Evolutionary conservation across 176 grass and related monocot genomes (phyloP), one percentile per base, ranked within the genome.

Genomic region (Puya raimondii): DNA sequence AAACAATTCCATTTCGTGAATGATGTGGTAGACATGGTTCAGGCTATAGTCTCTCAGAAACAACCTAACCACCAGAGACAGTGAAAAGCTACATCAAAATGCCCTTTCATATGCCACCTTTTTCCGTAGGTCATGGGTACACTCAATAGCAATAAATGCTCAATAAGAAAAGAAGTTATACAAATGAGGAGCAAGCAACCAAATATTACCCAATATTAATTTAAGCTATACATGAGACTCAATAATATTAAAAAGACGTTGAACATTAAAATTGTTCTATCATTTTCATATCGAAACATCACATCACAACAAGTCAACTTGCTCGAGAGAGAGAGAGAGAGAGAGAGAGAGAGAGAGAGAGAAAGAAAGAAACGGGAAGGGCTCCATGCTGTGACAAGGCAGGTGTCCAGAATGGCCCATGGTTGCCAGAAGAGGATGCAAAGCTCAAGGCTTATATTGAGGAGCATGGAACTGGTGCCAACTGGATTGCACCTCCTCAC

Each of bases 321-420:
- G 53, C 2, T 59, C 17, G 69, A 59, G 42, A 42, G 1, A 33
- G 0, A 63, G 11, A 82, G 18, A 68, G 5, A 49, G 13, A 68
- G 25, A 23, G 69, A 59, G 42, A 42, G 0, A 33, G n/a, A n/a
- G n/a, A n/a, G 18, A 68, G 5, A 49, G 13, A 68, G 25, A 23
- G 69, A 59, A 21, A 68, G 18, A 71, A 23, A 77, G 47, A 82
- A 17, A 89, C 87, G 87, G 91, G 91, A 17, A 87, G 91, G 54
- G 91, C 87, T 64, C 91, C 91, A 17, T 95, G 91, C 82, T 95
- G 91, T 65, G 91, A 95, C 81, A 95, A 95, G 81, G 76, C 87
- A 1, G 79, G 75, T 70, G 91, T 95, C 76, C 90, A 95, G 87
- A 95, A 82, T 66, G 91, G 91, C 11, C 87, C 91, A 53, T 95